These are phyloP conservation scores for Aspergillus novoparasiticus DNA, from an alignment of 2,329 filamentous ascomycete species.

Conservation along the genomic window DNA sequence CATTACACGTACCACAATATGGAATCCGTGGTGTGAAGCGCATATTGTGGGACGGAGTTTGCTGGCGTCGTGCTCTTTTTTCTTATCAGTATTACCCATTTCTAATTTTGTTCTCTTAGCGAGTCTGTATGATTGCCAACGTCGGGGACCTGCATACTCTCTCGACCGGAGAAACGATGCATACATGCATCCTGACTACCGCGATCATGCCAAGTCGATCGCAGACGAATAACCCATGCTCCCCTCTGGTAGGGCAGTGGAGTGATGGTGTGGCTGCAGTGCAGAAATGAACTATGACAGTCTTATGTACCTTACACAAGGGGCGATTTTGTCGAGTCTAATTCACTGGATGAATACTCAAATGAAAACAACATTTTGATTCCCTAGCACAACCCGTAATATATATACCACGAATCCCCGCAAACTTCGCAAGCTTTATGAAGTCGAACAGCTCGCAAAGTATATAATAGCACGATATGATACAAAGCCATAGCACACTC, in stretches of 20 bases:
- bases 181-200: neutral
- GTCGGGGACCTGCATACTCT: neutral
- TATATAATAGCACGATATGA: neutral
- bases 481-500: slow-evolving; percentile 2
- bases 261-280: neutral
- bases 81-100: neutral
- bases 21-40: neutral
- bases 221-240: neutral
- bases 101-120: neutral
- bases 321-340: neutral
- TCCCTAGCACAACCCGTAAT: neutral
- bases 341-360: neutral
- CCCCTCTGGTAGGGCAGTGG: neutral
- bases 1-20: neutral
- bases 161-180: neutral
- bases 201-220: neutral
- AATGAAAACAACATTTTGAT: neutral
- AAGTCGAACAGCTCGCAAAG: neutral
- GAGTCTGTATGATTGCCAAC: neutral
- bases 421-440: neutral
- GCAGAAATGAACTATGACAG: neutral
- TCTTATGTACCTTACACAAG: neutral
- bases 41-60: neutral
- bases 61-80: neutral
- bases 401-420: neutral